Percentiles rank a stretch among this genome's conserved stretches.
Evolutionary conservation across 2,329 filamentous ascomycete species (phyloP).

Genomic region (Macroventuria anomochaeta): DNA sequence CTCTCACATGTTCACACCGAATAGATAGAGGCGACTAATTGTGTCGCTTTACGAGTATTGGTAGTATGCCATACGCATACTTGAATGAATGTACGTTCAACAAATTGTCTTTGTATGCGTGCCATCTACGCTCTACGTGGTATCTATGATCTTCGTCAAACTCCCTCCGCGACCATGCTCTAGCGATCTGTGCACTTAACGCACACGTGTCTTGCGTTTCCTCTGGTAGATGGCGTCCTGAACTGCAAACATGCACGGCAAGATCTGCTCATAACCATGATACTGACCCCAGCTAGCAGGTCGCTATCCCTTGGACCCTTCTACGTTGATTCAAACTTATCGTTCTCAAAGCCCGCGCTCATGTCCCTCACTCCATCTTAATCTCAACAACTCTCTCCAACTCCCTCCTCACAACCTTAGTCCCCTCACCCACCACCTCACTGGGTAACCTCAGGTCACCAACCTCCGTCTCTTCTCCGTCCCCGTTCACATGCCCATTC

Average conservation of each 20-base stretch:
- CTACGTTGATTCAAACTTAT: no score
- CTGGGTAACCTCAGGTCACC: slow-evolving; percentile 55
- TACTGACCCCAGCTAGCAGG: no score
- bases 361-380: slow-evolving; percentile 14
- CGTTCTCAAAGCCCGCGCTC: no score
- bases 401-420: slow-evolving; percentile 59
- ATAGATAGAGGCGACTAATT: slow-evolving; percentile 31
- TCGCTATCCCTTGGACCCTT: no score
- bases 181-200: no score
- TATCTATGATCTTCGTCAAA: no score
- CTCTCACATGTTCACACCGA: slow-evolving; percentile 11
- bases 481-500: slow-evolving; percentile 35
- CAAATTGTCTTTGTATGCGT: not conserved
- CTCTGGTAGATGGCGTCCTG: no score
- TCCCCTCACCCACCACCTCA: slow-evolving; percentile 57
- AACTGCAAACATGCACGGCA: no score
- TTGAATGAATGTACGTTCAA: slow-evolving; percentile 3
- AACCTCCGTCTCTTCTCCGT: slow-evolving; percentile 29
- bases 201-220: no score
- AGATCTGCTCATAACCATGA: no score
- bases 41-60: slow-evolving; percentile 11
- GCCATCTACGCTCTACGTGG: no score
- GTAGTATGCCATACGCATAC: not conserved
- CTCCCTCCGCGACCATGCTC: no score
- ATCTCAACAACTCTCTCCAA: slow-evolving; percentile 58